phyloP scores from a whole-genome alignment of 495 filamentous ascomycete species.

The Lepraria neglecta region DNA sequence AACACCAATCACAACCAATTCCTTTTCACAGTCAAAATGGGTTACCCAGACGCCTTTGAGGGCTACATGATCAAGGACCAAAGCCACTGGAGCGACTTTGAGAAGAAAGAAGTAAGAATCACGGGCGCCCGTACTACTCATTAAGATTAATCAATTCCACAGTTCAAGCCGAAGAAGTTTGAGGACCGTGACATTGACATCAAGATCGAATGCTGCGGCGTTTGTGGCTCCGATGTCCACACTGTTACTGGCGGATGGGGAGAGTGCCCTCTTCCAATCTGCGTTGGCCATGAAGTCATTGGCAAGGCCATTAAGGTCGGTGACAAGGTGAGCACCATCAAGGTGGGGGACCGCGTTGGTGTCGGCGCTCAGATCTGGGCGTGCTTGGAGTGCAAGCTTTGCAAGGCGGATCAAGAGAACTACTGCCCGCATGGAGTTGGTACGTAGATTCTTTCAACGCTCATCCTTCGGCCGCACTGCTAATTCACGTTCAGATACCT shows the following conservation, averaged over 20 bases:
- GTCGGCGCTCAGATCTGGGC: slow-evolving; percentile 72
- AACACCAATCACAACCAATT: neutral
- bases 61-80: slow-evolving; percentile 64
- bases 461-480: neutral
- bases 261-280: slow-evolving; percentile 58
- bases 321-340: slow-evolving; percentile 55
- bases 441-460: slow-evolving; percentile 23
- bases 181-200: slow-evolving; percentile 70
- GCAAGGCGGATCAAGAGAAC: slow-evolving; percentile 68
- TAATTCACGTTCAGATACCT: slow-evolving; percentile 46
- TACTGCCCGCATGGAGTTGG: slow-evolving; percentile 63
- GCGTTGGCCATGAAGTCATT: slow-evolving; percentile 71
- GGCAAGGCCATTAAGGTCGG: slow-evolving; percentile 68
- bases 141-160: slow-evolving; percentile 10
- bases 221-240: slow-evolving; percentile 75
- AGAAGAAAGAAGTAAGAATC: slow-evolving; percentile 53
- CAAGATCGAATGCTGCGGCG: slow-evolving; percentile 66
- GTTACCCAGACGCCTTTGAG: slow-evolving; percentile 69
- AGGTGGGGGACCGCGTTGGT: slow-evolving; percentile 71
- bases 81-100: slow-evolving; percentile 55
- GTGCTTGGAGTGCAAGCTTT: slow-evolving; percentile 63
- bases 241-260: slow-evolving; percentile 75
- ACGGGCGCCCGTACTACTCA: neutral
- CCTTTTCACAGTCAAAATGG: slow-evolving; percentile 46
- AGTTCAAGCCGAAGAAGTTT: slow-evolving; percentile 76